Evolutionary conservation across 2,329 filamentous ascomycete genomes (phyloP), one percentile per base, ranked within the genome.

Genomic region (Botrytis galanthina): DNA sequence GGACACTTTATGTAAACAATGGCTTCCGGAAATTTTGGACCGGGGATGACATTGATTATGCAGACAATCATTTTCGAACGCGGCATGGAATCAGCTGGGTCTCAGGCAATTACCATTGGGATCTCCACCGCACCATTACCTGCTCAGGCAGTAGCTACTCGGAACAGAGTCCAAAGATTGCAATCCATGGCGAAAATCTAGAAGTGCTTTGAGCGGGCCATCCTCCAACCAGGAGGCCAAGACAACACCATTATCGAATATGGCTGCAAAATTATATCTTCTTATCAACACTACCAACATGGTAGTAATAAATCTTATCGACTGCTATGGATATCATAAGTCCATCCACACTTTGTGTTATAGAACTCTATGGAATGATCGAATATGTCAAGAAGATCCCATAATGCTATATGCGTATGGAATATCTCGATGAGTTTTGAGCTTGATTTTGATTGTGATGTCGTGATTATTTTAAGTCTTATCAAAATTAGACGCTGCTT

Each of bases 401-500:
- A 26, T 4, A 26, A 14, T n/a, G 22, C 48, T 51, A 6, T 4
- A 48, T 26, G 20, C 46, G 4, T 51, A 14, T 51, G 48, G 10
- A 51, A 14, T n/a, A 2, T 14, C n/a, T 51, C 44, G 44, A 22
- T 48, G 20, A 48, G 18, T 22, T 9, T 20, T 22, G 44, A 48
- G 20, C 0, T 48, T 48, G 44, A 48, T 48, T 48, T 6, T 9
- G 20, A 48, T 48, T 22, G 10, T 22, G 46, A 51, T 4, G 7
- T 1, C 44, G 22, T 51, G 1, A 51, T 2, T 26, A 26, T 12
- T 35, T 35, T 4, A 35, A 35, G 35, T 35, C 35, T 26, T 51
- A 26, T 9, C 22, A 4, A 12, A 5, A 4, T 12, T 26, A 9
- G 22, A 51, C 4, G 4, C 3, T 0, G 1, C 8, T 3, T 9